These are phyloP conservation scores for Colletotrichum agaves DNA, from an alignment of 2,329 filamentous ascomycete genomes.

Conservation along the genomic window DNA sequence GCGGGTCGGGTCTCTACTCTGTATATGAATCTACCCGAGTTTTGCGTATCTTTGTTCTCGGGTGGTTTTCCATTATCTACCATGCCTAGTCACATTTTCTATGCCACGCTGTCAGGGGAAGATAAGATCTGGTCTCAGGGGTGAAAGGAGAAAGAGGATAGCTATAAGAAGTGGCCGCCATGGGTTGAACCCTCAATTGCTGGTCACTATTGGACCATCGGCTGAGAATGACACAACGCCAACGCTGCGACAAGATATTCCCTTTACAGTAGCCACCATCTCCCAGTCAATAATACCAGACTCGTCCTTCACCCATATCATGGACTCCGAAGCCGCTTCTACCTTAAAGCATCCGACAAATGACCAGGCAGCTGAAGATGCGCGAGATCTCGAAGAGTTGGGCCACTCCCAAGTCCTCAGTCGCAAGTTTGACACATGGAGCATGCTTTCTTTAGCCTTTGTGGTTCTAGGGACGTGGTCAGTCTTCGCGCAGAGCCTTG, in stretches of 20 bases:
- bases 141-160: background rate
- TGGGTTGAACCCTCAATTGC: background rate
- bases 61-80: slow-evolving; percentile 1
- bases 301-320: background rate
- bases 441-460: slow-evolving; percentile 67
- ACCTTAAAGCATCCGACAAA: slow-evolving; percentile 20
- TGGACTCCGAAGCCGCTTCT: background rate
- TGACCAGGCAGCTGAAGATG: slow-evolving; percentile 43
- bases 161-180: slow-evolving; percentile 37
- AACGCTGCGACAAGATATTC: background rate
- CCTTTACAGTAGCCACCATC: background rate
- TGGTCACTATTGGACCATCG: background rate
- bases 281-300: background rate
- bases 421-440: slow-evolving; percentile 63
- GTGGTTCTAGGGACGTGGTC: slow-evolving; percentile 68
- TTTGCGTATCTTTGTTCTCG: background rate
- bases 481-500: slow-evolving; percentile 59
- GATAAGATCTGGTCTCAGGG: background rate
- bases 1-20: background rate
- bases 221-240: slow-evolving; percentile 1
- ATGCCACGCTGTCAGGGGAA: background rate
- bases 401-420: slow-evolving; percentile 52
- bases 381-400: slow-evolving; percentile 51
- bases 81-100: slow-evolving; percentile 1
- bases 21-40: slow-evolving; percentile 2